Percentiles rank a stretch among this genome's conserved stretches.
These are phyloP conservation scores for Exophiala sp. DNA, from an alignment of 2,329 filamentous ascomycete genomes.

Conservation along the genomic window DNA sequence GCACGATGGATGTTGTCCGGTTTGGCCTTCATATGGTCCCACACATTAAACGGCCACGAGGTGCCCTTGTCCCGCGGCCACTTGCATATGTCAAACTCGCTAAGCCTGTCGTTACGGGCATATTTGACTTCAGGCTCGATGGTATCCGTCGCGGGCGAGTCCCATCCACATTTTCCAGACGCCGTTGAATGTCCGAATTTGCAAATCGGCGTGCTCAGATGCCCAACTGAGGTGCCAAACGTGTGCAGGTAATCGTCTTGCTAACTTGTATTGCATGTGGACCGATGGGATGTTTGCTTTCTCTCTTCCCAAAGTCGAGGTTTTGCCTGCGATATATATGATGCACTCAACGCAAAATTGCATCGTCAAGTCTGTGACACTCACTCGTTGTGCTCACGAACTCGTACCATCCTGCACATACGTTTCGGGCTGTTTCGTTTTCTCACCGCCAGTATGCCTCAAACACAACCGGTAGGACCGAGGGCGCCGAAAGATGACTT, in stretches of 20 bases:
- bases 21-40: conserved; percentile 19
- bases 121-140: conserved; percentile 26
- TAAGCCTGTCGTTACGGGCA: conserved; percentile 19
- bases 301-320: conserved; percentile 5
- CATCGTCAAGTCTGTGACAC: conserved; percentile 22
- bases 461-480: conserved; percentile 33
- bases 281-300: conserved; percentile 21
- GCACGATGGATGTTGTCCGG: conserved; percentile 20
- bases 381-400: conserved; percentile 24
- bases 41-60: conserved; percentile 22
- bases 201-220: conserved; percentile 22
- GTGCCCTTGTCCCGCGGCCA: conserved; percentile 19
- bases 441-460: conserved; percentile 23
- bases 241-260: conserved; percentile 12
- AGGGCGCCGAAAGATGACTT: conserved; percentile 47
- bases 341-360: conserved; percentile 17
- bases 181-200: conserved; percentile 19
- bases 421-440: conserved; percentile 23
- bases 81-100: conserved; percentile 25
- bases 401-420: conserved; percentile 26
- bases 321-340: conserved; percentile 23
- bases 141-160: conserved; percentile 18
- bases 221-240: conserved; percentile 18
- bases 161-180: conserved; percentile 12
- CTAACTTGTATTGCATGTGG: conserved; percentile 12